phyloP scores from a whole-genome alignment of 2,329 filamentous ascomycete genomes.

The Microdochium paspali region DNA sequence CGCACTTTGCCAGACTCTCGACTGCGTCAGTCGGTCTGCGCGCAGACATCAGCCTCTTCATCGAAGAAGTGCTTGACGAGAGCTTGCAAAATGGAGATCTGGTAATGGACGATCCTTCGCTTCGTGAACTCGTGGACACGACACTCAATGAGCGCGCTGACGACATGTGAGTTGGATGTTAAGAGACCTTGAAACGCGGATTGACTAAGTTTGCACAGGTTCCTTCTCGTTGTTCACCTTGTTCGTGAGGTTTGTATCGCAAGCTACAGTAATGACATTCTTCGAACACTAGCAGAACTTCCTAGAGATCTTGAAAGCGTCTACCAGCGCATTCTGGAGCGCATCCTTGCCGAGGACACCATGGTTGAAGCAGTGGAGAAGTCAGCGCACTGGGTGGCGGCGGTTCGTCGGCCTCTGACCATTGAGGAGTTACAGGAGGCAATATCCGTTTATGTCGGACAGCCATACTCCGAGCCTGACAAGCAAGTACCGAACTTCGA shows the following conservation, averaged over 20 bases:
- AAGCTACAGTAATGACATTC: constrained; percentile 11
- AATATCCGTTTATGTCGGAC: constrained; percentile 22
- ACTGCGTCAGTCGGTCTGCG: background rate
- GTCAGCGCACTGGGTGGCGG: constrained; percentile 21
- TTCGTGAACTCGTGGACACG: background rate
- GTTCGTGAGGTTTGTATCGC: constrained; percentile 8
- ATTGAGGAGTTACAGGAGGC: constrained; percentile 26
- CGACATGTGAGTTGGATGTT: constrained; percentile 24
- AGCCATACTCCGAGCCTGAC: constrained; percentile 12
- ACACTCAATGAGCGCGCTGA: constrained; percentile 9
- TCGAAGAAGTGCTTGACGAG: background rate
- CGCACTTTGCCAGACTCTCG: background rate
- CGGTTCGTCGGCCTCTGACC: constrained; percentile 18
- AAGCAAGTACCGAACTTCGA: constrained; percentile 16
- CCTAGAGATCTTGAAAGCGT: constrained; percentile 15
- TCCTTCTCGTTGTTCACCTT: constrained; percentile 10
- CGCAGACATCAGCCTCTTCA: background rate
- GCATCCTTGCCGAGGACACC: constrained; percentile 6
- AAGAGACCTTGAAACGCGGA: background rate
- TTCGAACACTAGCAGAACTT: constrained; percentile 15
- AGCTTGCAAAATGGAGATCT: background rate
- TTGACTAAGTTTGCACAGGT: constrained; percentile 4
- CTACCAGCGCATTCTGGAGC: constrained; percentile 14
- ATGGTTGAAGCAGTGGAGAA: constrained; percentile 10
- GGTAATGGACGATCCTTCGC: background rate